Conservation (phyloP, 257 asterid genomes). For the Scutellaria barbata region DNA sequence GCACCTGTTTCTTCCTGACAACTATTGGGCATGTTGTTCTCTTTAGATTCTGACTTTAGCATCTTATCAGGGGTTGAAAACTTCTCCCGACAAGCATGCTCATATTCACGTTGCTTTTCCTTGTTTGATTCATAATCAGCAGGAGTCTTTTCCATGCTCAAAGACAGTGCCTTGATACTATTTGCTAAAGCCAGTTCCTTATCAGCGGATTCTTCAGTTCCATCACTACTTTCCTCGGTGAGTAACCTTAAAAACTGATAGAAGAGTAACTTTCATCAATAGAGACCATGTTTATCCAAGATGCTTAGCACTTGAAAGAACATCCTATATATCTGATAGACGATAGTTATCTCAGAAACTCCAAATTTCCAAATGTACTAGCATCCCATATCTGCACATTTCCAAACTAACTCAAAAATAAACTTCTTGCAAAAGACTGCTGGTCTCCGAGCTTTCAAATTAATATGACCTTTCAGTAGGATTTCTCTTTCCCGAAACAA, state of each 20-base stretch:
- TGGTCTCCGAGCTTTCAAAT: slow-evolving; percentile 8
- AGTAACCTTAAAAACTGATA: slow-evolving; percentile 78
- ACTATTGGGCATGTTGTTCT: slow-evolving; percentile 33
- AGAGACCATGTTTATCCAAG: slow-evolving; percentile 29
- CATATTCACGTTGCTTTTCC: slow-evolving; percentile 74
- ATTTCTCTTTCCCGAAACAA: neutral
- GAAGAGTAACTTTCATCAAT: slow-evolving; percentile 28
- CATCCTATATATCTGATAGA: slow-evolving; percentile 21
- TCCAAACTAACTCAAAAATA: slow-evolving; percentile 7
- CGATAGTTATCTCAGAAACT: slow-evolving; percentile 8
- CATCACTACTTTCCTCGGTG: slow-evolving; percentile 57
- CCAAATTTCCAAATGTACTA: slow-evolving; percentile 11
- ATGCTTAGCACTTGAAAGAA: slow-evolving; percentile 18
- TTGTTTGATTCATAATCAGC: slow-evolving; percentile 55
- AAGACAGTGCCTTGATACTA: slow-evolving; percentile 69
- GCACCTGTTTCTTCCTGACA: slow-evolving; percentile 41
- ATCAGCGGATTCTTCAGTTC: slow-evolving; percentile 53
- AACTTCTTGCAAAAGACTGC: neutral
- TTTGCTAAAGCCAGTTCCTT: slow-evolving; percentile 65
- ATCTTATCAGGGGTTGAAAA: slow-evolving; percentile 47
- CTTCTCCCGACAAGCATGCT: slow-evolving; percentile 71
- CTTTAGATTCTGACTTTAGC: slow-evolving; percentile 41
- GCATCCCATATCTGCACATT: slow-evolving; percentile 8
- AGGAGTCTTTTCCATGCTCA: slow-evolving; percentile 60
- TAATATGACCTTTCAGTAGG: slow-evolving; percentile 2